Conservation (phyloP, 352 stramenopile species). For the Phytophthora podocarpi region DNA sequence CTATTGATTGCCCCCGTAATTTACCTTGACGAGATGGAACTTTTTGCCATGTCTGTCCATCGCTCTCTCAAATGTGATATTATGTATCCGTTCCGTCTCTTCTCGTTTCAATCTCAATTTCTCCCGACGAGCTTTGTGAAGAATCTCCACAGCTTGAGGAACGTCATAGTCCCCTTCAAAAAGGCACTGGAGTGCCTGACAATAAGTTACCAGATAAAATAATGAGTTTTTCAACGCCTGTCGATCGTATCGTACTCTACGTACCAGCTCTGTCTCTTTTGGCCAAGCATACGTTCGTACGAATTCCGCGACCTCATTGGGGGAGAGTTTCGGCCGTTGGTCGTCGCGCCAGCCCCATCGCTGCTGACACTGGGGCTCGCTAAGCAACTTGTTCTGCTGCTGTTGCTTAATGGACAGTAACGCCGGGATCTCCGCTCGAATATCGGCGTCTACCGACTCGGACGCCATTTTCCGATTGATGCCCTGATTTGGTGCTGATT, state of each 20-base stretch:
- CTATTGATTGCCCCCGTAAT: too few species aligned
- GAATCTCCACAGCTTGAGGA: slow-evolving; percentile 38
- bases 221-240: not conserved
- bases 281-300: slow-evolving; percentile 51
- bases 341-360: slow-evolving; percentile 50
- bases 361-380: slow-evolving; percentile 33
- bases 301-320: slow-evolving; percentile 53
- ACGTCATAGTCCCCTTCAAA: slow-evolving; percentile 55
- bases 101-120: slow-evolving; percentile 35
- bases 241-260: not conserved
- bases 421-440: slow-evolving; percentile 56
- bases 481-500: slow-evolving; percentile 15
- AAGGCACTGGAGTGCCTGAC: slow-evolving; percentile 61
- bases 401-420: slow-evolving; percentile 37
- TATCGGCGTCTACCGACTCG: slow-evolving; percentile 4
- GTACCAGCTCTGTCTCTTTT: slow-evolving; percentile 61
- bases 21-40: slow-evolving; percentile 67
- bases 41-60: slow-evolving; percentile 62
- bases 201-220: not conserved
- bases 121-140: slow-evolving; percentile 44
- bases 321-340: slow-evolving; percentile 13
- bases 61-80: slow-evolving; percentile 45
- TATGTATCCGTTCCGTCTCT: slow-evolving; percentile 40
- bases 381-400: not conserved
- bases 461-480: slow-evolving; percentile 23